phyloP scores from a whole-genome alignment of 2,329 filamentous ascomycete genomes.

The Cordyceps cicadae region DNA sequence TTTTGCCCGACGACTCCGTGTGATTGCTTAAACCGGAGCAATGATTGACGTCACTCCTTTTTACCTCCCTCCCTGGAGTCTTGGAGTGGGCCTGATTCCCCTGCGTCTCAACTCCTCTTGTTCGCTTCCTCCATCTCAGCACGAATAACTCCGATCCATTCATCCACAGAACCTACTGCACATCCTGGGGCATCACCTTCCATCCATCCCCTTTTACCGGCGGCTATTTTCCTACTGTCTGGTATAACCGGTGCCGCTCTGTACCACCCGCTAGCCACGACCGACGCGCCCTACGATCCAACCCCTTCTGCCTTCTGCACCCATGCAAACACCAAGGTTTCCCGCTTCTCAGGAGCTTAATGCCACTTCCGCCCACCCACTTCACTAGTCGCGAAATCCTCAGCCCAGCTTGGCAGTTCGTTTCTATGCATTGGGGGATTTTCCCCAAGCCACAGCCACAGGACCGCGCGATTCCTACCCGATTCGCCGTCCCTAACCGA shows the following conservation, averaged over 20 bases:
- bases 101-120: not conserved
- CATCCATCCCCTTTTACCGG: too few species aligned
- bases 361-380: not conserved
- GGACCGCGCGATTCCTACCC: constrained; percentile 3
- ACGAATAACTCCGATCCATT: not conserved
- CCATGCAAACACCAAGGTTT: not conserved
- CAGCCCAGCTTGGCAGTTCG: not conserved
- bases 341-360: not conserved
- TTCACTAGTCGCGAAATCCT: not conserved
- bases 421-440: not conserved
- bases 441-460: not conserved
- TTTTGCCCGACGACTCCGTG: not conserved
- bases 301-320: not conserved
- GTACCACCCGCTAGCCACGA: not conserved
- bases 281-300: not conserved
- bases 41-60: constrained; percentile 7
- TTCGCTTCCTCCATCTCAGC: not conserved
- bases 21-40: not conserved
- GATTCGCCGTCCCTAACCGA: not conserved
- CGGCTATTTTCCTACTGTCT: too few species aligned
- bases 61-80: not conserved
- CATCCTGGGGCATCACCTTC: too few species aligned
- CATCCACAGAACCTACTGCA: not conserved
- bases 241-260: too few species aligned
- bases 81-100: not conserved